Evolutionary conservation across 192 early-diverging fungal genomes (phyloP).

Genomic region (Podila epicladia): DNA sequence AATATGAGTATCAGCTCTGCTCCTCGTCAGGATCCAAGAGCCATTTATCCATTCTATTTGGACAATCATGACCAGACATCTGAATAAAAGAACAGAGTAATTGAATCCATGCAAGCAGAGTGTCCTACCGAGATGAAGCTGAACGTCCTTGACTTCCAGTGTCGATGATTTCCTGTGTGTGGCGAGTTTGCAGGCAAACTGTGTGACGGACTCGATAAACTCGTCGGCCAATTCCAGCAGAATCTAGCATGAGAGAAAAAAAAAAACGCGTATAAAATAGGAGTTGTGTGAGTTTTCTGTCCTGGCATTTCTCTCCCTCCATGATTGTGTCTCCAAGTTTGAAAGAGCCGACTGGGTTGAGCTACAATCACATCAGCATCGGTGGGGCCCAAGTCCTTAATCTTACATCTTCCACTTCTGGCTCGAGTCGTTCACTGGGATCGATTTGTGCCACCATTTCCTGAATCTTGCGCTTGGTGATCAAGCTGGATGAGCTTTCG

Average conservation of each 20-base stretch:
- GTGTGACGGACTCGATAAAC: conserved; percentile 87
- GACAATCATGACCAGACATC: too few species aligned
- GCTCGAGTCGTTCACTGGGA: conserved; percentile 78
- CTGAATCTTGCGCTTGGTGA: conserved; percentile 83
- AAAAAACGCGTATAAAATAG: not conserved
- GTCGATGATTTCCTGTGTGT: conserved; percentile 83
- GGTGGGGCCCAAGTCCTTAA: not conserved
- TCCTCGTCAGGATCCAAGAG: not conserved
- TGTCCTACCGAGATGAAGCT: conserved; percentile 77
- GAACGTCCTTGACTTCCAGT: conserved; percentile 87
- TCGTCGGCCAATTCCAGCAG: conserved; percentile 87
- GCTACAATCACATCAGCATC: not conserved
- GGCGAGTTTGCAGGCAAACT: conserved; percentile 84
- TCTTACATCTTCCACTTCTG: conserved; percentile 83
- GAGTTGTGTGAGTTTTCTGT: not conserved
- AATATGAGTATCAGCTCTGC: not conserved
- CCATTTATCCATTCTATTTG: too few species aligned
- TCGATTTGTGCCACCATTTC: conserved; percentile 89
- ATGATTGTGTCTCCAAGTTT: not conserved
- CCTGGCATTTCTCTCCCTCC: not conserved
- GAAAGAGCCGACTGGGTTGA: not conserved
- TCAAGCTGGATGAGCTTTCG: conserved; percentile 53
- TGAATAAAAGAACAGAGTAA: too few species aligned
- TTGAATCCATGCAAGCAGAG: too few species aligned
- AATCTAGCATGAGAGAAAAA: conserved; percentile 55